A percentile compares a stretch with the other conserved stretches of the same genome.
Evolutionary conservation across 495 filamentous ascomycete genomes (phyloP).

Genomic region (Neurospora cerealis): DNA sequence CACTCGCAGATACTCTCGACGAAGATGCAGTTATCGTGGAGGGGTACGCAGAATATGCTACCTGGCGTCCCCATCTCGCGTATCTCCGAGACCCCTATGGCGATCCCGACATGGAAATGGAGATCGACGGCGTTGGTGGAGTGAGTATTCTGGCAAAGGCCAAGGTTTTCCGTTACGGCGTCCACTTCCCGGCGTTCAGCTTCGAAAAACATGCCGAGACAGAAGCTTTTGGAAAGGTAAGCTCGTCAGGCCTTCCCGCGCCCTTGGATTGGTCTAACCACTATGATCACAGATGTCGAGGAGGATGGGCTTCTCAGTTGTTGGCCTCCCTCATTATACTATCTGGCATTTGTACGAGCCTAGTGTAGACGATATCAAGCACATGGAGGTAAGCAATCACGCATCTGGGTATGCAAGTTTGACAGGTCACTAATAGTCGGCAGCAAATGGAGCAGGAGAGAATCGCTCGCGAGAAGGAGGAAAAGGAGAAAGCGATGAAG

Average conservation of each 20-base stretch:
- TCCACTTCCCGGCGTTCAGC: constrained; percentile 97
- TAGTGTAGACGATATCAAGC: constrained; percentile 88
- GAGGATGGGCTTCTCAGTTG: constrained; percentile 90
- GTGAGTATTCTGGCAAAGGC: constrained; percentile 97
- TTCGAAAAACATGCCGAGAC: constrained; percentile 99
- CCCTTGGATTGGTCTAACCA: constrained; percentile 14
- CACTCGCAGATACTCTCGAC: constrained; percentile 87
- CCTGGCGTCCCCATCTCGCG: constrained; percentile 94
- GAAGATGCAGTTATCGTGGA: constrained; percentile 99
- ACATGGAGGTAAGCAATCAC: constrained; percentile 64
- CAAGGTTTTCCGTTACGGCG: constrained; percentile 83
- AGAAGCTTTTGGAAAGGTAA: constrained; percentile 96
- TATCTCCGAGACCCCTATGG: constrained; percentile 96
- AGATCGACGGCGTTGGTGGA: constrained; percentile 94
- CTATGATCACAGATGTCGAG: constrained; percentile 75
- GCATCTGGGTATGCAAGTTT: not conserved
- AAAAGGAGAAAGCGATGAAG: constrained; percentile 55
- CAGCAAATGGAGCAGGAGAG: constrained; percentile 83
- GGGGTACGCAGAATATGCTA: constrained; percentile 98
- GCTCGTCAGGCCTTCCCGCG: not conserved
- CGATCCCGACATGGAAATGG: constrained; percentile 99
- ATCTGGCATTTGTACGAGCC: constrained; percentile 99
- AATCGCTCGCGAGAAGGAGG: constrained; percentile 59
- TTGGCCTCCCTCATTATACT: constrained; percentile 94
- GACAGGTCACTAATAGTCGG: constrained; percentile 8